Evolutionary conservation across 106 monocot genomes (phyloP).

Genomic region (Hemerocallis citrina): DNA sequence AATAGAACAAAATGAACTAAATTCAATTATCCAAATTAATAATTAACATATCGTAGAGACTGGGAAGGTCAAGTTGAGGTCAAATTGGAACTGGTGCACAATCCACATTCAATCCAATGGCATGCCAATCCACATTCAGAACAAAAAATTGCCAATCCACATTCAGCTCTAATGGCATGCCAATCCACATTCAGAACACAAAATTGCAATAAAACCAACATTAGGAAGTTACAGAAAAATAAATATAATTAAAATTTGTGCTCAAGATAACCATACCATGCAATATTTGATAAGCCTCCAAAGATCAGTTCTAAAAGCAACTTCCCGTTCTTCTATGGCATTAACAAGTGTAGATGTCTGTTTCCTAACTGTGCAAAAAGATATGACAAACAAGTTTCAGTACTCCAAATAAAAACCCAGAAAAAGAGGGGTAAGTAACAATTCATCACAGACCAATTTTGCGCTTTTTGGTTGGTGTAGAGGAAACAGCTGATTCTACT

Average conservation of each 20-base stretch:
- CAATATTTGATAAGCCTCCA: conserved; percentile 25
- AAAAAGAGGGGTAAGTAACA: not conserved
- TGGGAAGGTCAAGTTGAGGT: too few relatives aligned
- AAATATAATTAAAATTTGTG: not conserved
- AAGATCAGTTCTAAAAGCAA: conserved; percentile 41
- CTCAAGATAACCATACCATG: conserved; percentile 24
- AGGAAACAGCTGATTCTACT: conserved; percentile 3
- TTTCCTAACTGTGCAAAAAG: conserved; percentile 31
- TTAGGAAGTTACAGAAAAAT: not conserved
- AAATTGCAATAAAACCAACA: too few relatives aligned
- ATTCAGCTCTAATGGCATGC: too few relatives aligned
- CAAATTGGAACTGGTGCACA: too few relatives aligned
- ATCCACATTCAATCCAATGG: too few relatives aligned
- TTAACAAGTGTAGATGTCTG: conserved; percentile 19
- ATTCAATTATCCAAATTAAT: too few relatives aligned
- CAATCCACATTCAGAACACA: too few relatives aligned
- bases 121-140: too few relatives aligned
- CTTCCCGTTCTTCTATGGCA: conserved; percentile 36
- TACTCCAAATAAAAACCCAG: not conserved
- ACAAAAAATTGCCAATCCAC: too few relatives aligned
- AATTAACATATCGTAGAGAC: too few relatives aligned
- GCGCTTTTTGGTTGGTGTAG: conserved; percentile 6
- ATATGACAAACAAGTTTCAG: not conserved
- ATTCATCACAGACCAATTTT: conserved; percentile 15
- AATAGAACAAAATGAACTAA: too few relatives aligned